Conservation (phyloP, 2,329 filamentous ascomycete species). For the Lizonia empirigonia region DNA sequence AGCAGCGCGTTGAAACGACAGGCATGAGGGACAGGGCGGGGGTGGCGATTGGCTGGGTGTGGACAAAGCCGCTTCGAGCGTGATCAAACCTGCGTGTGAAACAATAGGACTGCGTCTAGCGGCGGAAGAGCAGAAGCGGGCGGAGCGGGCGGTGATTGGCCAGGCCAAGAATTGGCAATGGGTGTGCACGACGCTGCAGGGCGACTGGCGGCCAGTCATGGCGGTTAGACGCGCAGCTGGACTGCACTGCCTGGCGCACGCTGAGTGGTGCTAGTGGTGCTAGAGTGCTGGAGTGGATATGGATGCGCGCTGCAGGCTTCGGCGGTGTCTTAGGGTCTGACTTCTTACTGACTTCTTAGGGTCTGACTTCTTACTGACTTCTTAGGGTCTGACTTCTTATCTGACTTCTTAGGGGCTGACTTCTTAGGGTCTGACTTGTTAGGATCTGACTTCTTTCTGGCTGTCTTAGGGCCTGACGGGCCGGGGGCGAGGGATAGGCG, state of each 20-base stretch:
- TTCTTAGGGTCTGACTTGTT: too few species aligned
- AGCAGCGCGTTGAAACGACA: slow-evolving; percentile 13
- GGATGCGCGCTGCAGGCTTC: background rate
- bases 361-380: too few species aligned
- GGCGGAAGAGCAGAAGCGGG: slow-evolving; percentile 23
- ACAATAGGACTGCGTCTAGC: slow-evolving; percentile 31
- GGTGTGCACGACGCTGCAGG: slow-evolving; percentile 27
- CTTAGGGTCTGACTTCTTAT: too few species aligned
- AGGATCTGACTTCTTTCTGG: too few species aligned
- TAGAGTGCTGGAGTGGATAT: too few species aligned
- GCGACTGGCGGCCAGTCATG: slow-evolving; percentile 9
- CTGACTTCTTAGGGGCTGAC: too few species aligned
- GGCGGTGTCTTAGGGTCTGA: background rate
- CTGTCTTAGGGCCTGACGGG: too few species aligned
- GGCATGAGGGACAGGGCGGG: slow-evolving; percentile 11
- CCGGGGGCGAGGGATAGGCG: slow-evolving; percentile 11
- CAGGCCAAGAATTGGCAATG: slow-evolving; percentile 36
- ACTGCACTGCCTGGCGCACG: slow-evolving; percentile 5
- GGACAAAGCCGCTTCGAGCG: slow-evolving; percentile 29
- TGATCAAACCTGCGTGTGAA: slow-evolving; percentile 43
- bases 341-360: too few species aligned
- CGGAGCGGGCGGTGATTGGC: slow-evolving; percentile 30
- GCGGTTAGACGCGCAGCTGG: slow-evolving; percentile 20
- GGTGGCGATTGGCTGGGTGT: slow-evolving; percentile 13
- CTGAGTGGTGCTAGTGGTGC: slow-evolving; percentile 26